Base-by-base conservation (phyloP, 352 stramenopile species). In the Phytophthora crassamura region DNA sequence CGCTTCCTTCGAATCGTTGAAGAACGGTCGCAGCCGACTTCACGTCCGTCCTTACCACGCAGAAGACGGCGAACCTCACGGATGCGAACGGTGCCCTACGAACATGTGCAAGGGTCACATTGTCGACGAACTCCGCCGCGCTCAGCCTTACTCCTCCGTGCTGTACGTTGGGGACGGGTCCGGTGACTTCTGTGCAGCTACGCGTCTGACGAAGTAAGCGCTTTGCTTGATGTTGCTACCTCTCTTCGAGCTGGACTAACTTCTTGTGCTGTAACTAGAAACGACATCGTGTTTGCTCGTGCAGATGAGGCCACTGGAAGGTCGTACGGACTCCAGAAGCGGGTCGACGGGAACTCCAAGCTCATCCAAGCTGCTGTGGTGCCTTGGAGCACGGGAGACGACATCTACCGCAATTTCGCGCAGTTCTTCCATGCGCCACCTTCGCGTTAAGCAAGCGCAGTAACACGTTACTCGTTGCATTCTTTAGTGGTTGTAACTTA, bases 91-190 rank as follows among this genome's bases (percentile, higher is more conserved):
- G 52, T 95, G 84, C 16, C 87, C 83, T 0, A 63, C 73, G 28
- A 93, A 95, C 61, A 93, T 95, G 84, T 95, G 87, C 72, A 95
- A 95, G 62, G 87, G 84, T 45, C 52, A 38, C 34, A 91, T 94
- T 35, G 55, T 93, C 22, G 80, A 90, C 12, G 38, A 42, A 2
- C 74, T 94, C 39, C 77, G 72, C 14, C 54, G 10, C 0, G 40
- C 64, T 6, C 69, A 71, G 1, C n/a, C 11, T 0, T 90, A 82
- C 43, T 25, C 78, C 1, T 70, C 72, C 22, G 74, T 94, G 22
- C 28, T 94, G 30, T 94, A 93, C 67, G 70, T 94, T 16, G 86
- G 84, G 7, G 86, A 94, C 63, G 86, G 86, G 25, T 51, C 54
- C 0, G 86, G 86, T 1, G 86, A 94, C 63, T 94, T 86, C 40